A percentile compares a stretch with the other conserved stretches of the same genome.
Conservation (phyloP, 257 asterid species). For the Plantago major region DNA sequence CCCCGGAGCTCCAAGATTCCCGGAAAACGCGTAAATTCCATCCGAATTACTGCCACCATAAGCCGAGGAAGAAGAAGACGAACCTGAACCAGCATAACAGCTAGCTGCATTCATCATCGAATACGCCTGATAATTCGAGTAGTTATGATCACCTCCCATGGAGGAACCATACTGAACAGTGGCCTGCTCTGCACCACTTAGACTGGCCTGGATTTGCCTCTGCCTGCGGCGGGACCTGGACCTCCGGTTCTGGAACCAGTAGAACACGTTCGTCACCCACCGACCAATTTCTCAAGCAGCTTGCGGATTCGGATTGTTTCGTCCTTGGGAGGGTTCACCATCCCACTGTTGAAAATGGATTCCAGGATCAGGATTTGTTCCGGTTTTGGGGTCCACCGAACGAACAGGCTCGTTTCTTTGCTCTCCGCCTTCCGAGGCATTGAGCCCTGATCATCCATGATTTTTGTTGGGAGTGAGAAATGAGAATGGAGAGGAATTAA, state of each 20-base stretch:
- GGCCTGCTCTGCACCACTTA: conserved; percentile 18
- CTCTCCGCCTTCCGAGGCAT: conserved; percentile 13
- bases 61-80: conserved; percentile 27
- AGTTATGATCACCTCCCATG: conserved; percentile 7
- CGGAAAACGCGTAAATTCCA: conserved; percentile 18
- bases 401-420: conserved; percentile 44
- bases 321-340: conserved; percentile 75
- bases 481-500: not conserved
- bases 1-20: conserved; percentile 26
- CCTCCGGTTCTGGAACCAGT: conserved; percentile 93
- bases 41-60: conserved; percentile 16
- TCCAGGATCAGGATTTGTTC: conserved; percentile 79
- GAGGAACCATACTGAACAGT: conserved; percentile 21
- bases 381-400: conserved; percentile 79
- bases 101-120: conserved; percentile 10
- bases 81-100: conserved; percentile 26
- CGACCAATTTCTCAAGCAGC: conserved; percentile 60
- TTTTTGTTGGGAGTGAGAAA: not conserved
- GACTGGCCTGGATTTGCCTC: conserved; percentile 50
- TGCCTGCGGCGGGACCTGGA: conserved; percentile 76
- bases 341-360: conserved; percentile 77
- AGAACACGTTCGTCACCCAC: conserved; percentile 82
- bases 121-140: not conserved
- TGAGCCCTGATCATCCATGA: conserved; percentile 41
- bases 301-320: conserved; percentile 58